Percentiles rank a stretch among this genome's conserved stretches.
These are phyloP conservation scores for Mycena metata DNA, from an alignment of 768 basidiomycete genomes.

Conservation along the genomic window DNA sequence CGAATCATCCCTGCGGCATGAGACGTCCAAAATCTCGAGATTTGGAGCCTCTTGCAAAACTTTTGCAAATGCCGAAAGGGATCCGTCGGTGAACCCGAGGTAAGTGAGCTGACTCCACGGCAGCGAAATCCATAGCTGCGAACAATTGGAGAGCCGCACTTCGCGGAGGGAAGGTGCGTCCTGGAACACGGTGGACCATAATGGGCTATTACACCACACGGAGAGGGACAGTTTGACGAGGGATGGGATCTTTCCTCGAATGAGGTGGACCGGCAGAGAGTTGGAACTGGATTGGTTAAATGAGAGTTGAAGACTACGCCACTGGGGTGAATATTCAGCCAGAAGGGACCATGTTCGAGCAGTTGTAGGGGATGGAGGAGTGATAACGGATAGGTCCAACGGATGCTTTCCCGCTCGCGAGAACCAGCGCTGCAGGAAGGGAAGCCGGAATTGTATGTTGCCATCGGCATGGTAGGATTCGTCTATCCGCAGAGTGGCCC, in stretches of 20 bases:
- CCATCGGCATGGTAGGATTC: too few species aligned
- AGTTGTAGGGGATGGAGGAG: too few species aligned
- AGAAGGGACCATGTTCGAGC: too few species aligned
- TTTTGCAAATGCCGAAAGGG: neutral
- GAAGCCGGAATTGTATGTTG: neutral
- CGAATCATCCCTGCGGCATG: neutral
- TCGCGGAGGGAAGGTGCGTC: constrained; percentile 9
- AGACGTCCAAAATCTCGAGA: neutral
- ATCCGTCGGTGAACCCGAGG: neutral
- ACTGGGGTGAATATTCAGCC: constrained; percentile 4
- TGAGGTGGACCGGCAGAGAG: neutral
- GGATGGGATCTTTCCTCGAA: neutral
- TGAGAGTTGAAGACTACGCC: neutral
- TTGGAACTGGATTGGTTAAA: neutral
- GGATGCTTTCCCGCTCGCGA: neutral
- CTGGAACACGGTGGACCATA: neutral
- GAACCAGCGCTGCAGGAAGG: constrained; percentile 6
- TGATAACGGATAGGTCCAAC: too few species aligned
- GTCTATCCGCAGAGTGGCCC: neutral
- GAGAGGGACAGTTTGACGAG: neutral
- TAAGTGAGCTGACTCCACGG: constrained; percentile 11
- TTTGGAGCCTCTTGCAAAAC: neutral
- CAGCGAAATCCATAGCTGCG: neutral
- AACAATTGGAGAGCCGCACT: neutral
- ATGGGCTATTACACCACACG: neutral